Base-by-base conservation (phyloP, 192 early-diverging fungal species). In the Gonapodya sp. region DNA sequence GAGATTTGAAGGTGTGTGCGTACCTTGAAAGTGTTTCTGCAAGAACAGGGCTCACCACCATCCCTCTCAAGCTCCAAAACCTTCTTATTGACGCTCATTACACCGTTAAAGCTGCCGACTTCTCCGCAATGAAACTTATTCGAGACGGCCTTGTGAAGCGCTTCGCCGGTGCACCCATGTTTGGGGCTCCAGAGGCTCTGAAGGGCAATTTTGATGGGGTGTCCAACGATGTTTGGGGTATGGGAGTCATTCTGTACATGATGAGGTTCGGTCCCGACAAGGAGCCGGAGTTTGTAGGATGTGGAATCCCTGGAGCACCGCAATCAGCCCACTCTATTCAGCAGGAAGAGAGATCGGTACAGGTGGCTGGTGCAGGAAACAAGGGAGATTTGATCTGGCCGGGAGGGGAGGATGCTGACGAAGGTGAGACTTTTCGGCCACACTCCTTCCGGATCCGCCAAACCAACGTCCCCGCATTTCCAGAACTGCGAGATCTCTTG, bases 191-290 rank as follows among this genome's bases (percentile, higher is more conserved):
- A 16, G 75, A 77, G 31, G 75, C 75, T 14, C 75, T 77, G 8
- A 34, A 34, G 8, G 75, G 75, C 2, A 34, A 77, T 33, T 77
- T 77, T 77, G 75, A 77, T 33, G 75, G 75, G 2, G 75, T 32
- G 75, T 33, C 34, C 30, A 77, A 77, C 75, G 75, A 77, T 34
- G 34, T 77, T 2, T 77, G 75, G 75, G 18, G 75, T 16, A 18
- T 77, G 75, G 75, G 75, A 32, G 75, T 77, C 30, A 77, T 77
- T 33, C 75, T 77, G 8, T 77, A 77, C 75, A 77, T 77, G 75
- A 18, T 77, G 18, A 18, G 75, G 75, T 77, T 32, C 75, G 75
- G 75, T 31, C 75, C 75, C 8, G 75, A 77, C 75, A 16, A 33
- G 8, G 75, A 77, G 75, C 75, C 75, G 8, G 75, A 77, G 31